Conservation (phyloP, 202 grass and related monocot genomes). For the Setaria italica region DNA sequence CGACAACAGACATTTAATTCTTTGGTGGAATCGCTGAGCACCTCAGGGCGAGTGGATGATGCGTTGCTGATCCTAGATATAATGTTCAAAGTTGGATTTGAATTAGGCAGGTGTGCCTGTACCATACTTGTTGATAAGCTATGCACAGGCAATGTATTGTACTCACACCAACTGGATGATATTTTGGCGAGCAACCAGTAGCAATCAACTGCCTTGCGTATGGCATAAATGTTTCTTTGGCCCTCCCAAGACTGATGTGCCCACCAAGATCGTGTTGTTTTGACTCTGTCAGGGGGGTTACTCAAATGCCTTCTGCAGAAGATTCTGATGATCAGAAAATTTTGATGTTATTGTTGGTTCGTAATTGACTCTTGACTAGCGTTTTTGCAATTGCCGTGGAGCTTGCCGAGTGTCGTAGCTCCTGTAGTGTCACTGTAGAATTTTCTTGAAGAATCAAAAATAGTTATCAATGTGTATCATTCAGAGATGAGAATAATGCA, state of each 20-base stretch:
- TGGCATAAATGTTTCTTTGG: constrained; percentile 15
- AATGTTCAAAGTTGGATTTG: constrained; percentile 74
- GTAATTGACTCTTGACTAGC: constrained; percentile 28
- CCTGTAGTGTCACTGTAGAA: not conserved
- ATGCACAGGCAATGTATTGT: constrained; percentile 45
- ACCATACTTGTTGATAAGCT: constrained; percentile 66
- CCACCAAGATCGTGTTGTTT: constrained; percentile 1
- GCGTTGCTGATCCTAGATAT: constrained; percentile 66
- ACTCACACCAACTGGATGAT: constrained; percentile 46
- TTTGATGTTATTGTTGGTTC: constrained; percentile 14
- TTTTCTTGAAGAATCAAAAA: not conserved
- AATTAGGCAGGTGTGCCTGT: constrained; percentile 49
- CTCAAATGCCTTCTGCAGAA: constrained; percentile 14
- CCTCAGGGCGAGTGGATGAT: constrained; percentile 56
- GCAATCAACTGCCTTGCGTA: constrained; percentile 18
- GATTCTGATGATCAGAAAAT: constrained; percentile 37
- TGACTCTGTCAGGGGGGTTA: not conserved
- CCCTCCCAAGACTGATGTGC: constrained; percentile 31
- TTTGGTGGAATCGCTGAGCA: constrained; percentile 57
- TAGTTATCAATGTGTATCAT: constrained; percentile 1
- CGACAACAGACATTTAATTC: constrained; percentile 51
- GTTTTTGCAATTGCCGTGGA: not conserved
- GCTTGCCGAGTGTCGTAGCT: not conserved
- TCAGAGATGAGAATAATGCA: constrained; percentile 19
- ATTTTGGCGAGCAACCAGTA: constrained; percentile 57